These are phyloP conservation scores for Kazachstania africana DNA, from an alignment of 805 yeast species.

Conservation along the genomic window DNA sequence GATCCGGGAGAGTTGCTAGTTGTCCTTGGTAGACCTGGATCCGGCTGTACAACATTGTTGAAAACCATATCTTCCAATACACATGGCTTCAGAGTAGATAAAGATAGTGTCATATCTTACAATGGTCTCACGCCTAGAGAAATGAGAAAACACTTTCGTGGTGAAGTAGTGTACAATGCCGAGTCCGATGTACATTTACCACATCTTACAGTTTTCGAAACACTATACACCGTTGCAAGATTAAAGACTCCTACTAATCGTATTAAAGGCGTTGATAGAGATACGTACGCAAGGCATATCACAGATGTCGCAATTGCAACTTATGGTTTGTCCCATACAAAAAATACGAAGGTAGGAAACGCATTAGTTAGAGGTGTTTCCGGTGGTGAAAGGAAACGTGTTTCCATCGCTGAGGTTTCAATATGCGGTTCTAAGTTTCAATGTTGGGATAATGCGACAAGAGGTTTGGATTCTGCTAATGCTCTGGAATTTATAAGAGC, in stretches of 20 bases:
- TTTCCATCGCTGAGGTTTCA: constrained; percentile 68
- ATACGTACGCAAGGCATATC: constrained; percentile 40
- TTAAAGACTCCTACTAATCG: constrained; percentile 53
- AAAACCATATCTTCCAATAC: constrained; percentile 49
- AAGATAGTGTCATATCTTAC: constrained; percentile 37
- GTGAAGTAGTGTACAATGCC: constrained; percentile 61
- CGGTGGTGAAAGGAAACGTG: constrained; percentile 82
- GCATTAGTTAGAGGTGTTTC: constrained; percentile 62
- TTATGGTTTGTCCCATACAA: constrained; percentile 51
- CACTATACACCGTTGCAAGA: constrained; percentile 50
- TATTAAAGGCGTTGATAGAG: constrained; percentile 45
- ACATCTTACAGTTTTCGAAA: constrained; percentile 53
- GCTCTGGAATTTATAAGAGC: constrained; percentile 66
- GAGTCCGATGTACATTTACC: constrained; percentile 65
- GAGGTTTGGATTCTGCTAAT: constrained; percentile 79
- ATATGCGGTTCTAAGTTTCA: constrained; percentile 52
- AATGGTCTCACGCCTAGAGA: constrained; percentile 44
- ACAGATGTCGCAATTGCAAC: constrained; percentile 42
- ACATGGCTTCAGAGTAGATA: constrained; percentile 43
- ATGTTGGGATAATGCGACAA: constrained; percentile 74
- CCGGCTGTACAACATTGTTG: constrained; percentile 63
- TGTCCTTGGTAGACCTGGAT: constrained; percentile 66
- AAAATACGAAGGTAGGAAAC: constrained; percentile 50
- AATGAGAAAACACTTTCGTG: constrained; percentile 42
- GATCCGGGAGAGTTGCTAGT: constrained; percentile 56